These are phyloP conservation scores for Panaeolus cyanescens DNA, from an alignment of 768 basidiomycete genomes.

Conservation along the genomic window DNA sequence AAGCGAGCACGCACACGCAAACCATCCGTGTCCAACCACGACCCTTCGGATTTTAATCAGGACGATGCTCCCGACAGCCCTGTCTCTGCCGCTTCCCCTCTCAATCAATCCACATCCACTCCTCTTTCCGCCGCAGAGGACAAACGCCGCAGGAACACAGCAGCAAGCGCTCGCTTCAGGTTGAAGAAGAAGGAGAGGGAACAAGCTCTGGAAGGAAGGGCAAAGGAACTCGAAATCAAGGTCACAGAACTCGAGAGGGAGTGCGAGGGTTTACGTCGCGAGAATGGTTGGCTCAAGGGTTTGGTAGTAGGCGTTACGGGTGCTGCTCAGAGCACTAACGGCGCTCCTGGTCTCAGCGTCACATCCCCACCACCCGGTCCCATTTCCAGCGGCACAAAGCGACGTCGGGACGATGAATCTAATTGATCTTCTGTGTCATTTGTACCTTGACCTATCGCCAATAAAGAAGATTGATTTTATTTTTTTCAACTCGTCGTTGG, in stretches of 20 bases:
- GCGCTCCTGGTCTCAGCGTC: conserved; percentile 20
- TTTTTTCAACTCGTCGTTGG: not conserved
- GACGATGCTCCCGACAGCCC: conserved; percentile 19
- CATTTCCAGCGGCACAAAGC: conserved; percentile 28
- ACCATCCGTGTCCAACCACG: conserved; percentile 36
- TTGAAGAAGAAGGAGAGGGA: conserved; percentile 97
- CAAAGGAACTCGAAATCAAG: conserved; percentile 81
- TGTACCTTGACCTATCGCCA: not conserved
- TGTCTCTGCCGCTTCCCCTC: conserved; percentile 19
- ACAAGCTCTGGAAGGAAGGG: conserved; percentile 80
- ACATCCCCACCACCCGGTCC: conserved; percentile 18
- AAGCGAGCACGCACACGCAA: conserved; percentile 65
- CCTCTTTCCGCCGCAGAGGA: conserved; percentile 69
- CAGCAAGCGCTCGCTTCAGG: conserved; percentile 90
- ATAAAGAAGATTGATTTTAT: conserved; percentile 10
- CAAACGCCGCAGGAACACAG: conserved; percentile 92
- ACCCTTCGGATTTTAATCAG: conserved; percentile 31
- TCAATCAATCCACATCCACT: conserved; percentile 10
- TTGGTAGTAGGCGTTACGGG: conserved; percentile 88
- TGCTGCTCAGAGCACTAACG: conserved; percentile 47
- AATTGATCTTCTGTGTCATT: conserved; percentile 9
- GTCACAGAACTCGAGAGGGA: conserved; percentile 87
- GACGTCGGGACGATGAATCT: conserved; percentile 33
- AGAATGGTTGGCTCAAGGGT: conserved; percentile 93
- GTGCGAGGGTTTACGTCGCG: conserved; percentile 83